These are phyloP conservation scores for Trichoderma sp. DNA, from an alignment of 2,329 filamentous ascomycete genomes.

Conservation along the genomic window DNA sequence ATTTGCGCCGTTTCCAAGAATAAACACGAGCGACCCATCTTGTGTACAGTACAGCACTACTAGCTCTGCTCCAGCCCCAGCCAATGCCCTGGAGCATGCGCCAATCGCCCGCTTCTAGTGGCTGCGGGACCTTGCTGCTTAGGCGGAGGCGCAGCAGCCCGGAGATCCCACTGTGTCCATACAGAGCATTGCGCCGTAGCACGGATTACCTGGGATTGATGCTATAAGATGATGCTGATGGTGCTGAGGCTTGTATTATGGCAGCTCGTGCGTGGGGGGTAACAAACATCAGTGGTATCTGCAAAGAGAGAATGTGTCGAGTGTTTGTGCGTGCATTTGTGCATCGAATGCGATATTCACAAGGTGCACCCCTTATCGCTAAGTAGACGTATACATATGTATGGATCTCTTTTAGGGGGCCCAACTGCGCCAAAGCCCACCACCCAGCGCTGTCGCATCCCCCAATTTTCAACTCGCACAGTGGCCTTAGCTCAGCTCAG, in stretches of 20 bases:
- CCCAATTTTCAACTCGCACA: background rate
- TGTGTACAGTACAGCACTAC: no score
- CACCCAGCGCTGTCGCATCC: background rate
- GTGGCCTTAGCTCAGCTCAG: background rate
- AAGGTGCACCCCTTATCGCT: background rate
- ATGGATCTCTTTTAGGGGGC: background rate
- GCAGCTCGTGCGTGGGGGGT: background rate
- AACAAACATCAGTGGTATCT: no score
- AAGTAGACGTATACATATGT: background rate
- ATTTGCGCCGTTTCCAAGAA: background rate
- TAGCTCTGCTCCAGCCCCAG: background rate
- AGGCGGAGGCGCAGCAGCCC: conserved; percentile 14
- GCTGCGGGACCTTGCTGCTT: conserved; percentile 7
- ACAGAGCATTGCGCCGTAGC: background rate
- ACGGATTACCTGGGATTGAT: no score
- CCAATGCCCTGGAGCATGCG: conserved; percentile 17
- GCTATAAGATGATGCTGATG: background rate
- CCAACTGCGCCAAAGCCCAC: background rate
- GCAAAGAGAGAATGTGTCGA: no score
- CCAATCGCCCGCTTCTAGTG: conserved; percentile 16
- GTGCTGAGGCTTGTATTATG: background rate
- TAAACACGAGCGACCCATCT: conserved; percentile 5
- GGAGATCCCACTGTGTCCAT: background rate
- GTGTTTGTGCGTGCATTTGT: no score
- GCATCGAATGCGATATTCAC: background rate